Percentiles rank a stretch among this genome's conserved stretches.
phyloP scores from a whole-genome alignment of 345 rosid species.

The Alliaria petiolata region DNA sequence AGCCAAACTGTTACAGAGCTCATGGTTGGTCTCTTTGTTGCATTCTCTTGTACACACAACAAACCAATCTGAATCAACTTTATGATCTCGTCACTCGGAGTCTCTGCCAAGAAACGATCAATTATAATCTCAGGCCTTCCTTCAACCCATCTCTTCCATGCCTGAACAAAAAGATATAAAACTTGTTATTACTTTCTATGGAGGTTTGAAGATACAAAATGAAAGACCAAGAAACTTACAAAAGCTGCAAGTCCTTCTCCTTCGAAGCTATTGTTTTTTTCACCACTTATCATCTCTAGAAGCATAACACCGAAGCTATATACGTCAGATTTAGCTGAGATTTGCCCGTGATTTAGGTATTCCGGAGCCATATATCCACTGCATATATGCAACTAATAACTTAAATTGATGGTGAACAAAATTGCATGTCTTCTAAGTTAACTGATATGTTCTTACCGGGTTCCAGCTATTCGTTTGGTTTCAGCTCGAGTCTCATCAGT shows the following conservation, averaged over 20 bases:
- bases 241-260: constrained; percentile 13
- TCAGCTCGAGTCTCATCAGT: not conserved
- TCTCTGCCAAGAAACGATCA: no score
- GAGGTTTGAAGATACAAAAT: no score
- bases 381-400: not conserved
- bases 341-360: constrained; percentile 30
- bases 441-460: constrained; percentile 20
- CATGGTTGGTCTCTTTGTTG: no score
- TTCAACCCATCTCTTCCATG: no score
- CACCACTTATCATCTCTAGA: constrained; percentile 43
- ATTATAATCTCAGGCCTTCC: no score
- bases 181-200: no score
- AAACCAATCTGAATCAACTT: no score
- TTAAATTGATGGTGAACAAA: not conserved
- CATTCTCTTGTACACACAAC: no score
- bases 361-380: constrained; percentile 57
- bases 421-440: not conserved
- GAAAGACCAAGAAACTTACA: not conserved
- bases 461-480: constrained; percentile 28
- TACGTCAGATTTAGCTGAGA: constrained; percentile 43
- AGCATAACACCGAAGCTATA: constrained; percentile 44
- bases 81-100: no score
- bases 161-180: no score
- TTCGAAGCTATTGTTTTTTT: constrained; percentile 22
- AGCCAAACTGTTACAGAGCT: no score